Evolutionary conservation across 1,139 yeast genomes (phyloP).

Genomic region (Insectozyma bohioensis): DNA sequence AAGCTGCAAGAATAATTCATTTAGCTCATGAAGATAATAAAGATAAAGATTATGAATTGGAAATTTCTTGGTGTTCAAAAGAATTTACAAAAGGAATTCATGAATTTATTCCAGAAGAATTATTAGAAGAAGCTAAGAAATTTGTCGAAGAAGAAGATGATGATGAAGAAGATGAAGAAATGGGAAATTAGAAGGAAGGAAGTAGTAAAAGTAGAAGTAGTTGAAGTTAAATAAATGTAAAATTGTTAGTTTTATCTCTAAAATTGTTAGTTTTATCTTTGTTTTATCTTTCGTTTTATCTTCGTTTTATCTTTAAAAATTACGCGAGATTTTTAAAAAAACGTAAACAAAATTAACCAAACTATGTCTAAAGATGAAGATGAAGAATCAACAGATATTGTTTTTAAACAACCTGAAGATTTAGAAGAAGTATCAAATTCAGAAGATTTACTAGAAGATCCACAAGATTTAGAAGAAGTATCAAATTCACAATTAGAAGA

Average conservation of each 20-base stretch:
- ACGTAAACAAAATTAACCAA: too few relatives aligned
- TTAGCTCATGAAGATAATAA: slow-evolving; percentile 97
- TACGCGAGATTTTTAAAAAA: too few relatives aligned
- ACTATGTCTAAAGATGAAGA: slow-evolving; percentile 5
- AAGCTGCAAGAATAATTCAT: slow-evolving; percentile 91
- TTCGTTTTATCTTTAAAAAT: too few relatives aligned
- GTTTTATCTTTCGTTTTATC: not conserved
- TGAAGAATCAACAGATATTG: slow-evolving; percentile 5
- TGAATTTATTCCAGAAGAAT: slow-evolving; percentile 71
- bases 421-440: slow-evolving; percentile 3
- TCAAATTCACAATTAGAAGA: not conserved
- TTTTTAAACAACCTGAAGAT: slow-evolving; percentile 7
- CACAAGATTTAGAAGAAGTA: slow-evolving; percentile 6
- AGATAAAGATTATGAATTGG: slow-evolving; percentile 95
- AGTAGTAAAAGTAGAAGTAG: not conserved
- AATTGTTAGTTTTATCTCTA: not conserved
- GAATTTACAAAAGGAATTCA: slow-evolving; percentile 82
- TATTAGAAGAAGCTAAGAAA: slow-evolving; percentile 78
- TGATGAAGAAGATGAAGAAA: slow-evolving; percentile 66
- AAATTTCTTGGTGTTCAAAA: slow-evolving; percentile 78
- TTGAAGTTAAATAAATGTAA: not conserved
- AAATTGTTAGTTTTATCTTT: not conserved
- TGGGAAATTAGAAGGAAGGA: too few relatives aligned
- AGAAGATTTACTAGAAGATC: not conserved
- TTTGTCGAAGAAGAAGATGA: slow-evolving; percentile 80